phyloP scores from a whole-genome alignment of 371 early-diverging fungal species.

The Rhizopus arrhizus region DNA sequence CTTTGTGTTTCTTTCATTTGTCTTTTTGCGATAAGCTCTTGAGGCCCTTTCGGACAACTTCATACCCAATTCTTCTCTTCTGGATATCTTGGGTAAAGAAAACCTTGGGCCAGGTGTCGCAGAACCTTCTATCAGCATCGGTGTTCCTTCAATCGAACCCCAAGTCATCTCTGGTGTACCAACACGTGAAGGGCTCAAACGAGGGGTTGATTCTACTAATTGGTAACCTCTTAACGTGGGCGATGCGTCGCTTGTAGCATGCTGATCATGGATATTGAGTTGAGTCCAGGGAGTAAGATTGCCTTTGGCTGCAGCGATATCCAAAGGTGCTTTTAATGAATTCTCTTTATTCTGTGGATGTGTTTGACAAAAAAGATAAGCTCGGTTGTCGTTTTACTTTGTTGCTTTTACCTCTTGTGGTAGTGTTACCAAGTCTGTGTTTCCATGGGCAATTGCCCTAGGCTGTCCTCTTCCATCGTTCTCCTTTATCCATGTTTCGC shows the following conservation, averaged over 20 bases:
- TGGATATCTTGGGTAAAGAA: conserved; percentile 64
- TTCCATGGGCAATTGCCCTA: conserved; percentile 56
- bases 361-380: not conserved
- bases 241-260: conserved; percentile 5
- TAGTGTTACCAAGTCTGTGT: conserved; percentile 52
- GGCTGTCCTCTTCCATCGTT: conserved; percentile 49
- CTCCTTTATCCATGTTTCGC: conserved; percentile 38
- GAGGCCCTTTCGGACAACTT: conserved; percentile 67
- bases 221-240: conserved; percentile 60
- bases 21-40: conserved; percentile 53
- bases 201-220: conserved; percentile 72
- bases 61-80: conserved; percentile 68
- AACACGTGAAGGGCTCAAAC: conserved; percentile 57
- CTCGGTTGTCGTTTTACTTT: not conserved
- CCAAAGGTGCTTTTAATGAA: conserved; percentile 21
- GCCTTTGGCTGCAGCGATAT: conserved; percentile 32
- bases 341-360: not conserved
- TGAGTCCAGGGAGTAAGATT: conserved; percentile 37
- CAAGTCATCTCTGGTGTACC: conserved; percentile 77
- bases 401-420: not conserved
- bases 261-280: conserved; percentile 14
- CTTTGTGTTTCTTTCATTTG: conserved; percentile 18
- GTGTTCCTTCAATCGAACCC: conserved; percentile 76
- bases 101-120: conserved; percentile 60
- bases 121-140: conserved; percentile 55